Percentiles rank a stretch among this genome's conserved stretches.
phyloP scores from a whole-genome alignment of 768 basidiomycete species.

The Phlegmacium glaucopus region DNA sequence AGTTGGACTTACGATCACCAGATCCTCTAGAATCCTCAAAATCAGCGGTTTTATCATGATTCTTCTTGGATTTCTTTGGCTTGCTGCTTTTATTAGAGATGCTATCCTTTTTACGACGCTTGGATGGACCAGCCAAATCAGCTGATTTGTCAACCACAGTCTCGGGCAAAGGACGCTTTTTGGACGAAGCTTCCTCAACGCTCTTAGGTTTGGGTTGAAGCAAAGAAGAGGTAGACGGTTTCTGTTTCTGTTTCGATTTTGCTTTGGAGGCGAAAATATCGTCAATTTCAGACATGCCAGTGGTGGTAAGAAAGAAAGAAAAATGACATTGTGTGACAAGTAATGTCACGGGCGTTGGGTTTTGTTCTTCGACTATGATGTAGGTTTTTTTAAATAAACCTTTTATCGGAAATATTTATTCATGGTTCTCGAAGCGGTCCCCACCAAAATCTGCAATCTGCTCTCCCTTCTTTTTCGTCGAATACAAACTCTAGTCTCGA shows the following conservation, averaged over 20 bases:
- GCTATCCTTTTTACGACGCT: conserved; percentile 34
- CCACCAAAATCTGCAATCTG: conserved; percentile 27
- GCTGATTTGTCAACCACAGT: conserved; percentile 67
- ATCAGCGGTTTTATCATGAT: conserved; percentile 7
- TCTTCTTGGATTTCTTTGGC: conserved; percentile 6
- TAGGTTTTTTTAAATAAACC: too few relatives aligned
- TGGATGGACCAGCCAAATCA: conserved; percentile 23
- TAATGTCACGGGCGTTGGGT: neutral
- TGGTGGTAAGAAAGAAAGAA: conserved; percentile 8
- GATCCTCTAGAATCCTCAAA: conserved; percentile 78
- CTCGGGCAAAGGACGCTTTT: conserved; percentile 47
- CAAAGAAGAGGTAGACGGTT: neutral
- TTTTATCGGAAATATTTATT: neutral
- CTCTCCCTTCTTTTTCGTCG: conserved; percentile 32
- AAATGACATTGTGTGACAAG: neutral
- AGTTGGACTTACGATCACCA: conserved; percentile 53
- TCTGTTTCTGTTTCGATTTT: conserved; percentile 41
- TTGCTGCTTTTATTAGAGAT: conserved; percentile 3
- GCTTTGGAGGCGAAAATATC: conserved; percentile 69
- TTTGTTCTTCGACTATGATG: too few relatives aligned
- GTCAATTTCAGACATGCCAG: conserved; percentile 74
- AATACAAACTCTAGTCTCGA: conserved; percentile 51
- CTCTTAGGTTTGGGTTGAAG: conserved; percentile 5
- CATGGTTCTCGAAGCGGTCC: conserved; percentile 8
- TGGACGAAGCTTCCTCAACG: conserved; percentile 16